Evolutionary conservation across 163 green algal species (phyloP).

Genomic region (Volvox carteri): DNA sequence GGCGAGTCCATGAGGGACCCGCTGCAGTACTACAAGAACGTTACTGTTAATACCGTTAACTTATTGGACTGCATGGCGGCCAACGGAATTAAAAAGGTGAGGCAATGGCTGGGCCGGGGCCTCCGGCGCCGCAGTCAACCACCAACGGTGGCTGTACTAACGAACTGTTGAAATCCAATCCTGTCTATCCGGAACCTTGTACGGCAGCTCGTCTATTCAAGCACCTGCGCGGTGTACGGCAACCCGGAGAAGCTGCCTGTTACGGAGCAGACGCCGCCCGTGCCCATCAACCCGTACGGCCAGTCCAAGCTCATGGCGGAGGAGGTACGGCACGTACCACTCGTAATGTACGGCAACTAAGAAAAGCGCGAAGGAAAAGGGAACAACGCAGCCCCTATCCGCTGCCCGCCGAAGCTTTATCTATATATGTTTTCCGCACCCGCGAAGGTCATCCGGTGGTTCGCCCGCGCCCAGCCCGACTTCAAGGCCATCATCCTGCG

Average conservation of each 20-base stretch:
- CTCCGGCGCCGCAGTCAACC: no score
- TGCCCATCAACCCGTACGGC: conserved; percentile 85
- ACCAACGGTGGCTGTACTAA: no score
- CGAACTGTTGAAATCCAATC: no score
- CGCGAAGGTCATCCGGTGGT: conserved; percentile 45
- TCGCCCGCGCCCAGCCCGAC: conserved; percentile 17
- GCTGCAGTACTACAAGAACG: conserved; percentile 85
- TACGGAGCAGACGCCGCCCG: conserved; percentile 72
- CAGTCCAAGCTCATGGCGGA: conserved; percentile 71
- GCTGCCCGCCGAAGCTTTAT: no score
- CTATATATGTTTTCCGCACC: no score
- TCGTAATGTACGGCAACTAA: no score
- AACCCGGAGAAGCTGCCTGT: conserved; percentile 79
- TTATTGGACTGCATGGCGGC: conserved; percentile 76
- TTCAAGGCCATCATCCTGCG: conserved; percentile 72
- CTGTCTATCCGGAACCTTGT: no score
- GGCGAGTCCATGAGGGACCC: conserved; percentile 81
- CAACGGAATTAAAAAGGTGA: conserved; percentile 58
- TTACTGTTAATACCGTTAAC: conserved; percentile 83
- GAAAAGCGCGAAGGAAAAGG: no score
- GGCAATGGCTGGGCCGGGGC: background rate
- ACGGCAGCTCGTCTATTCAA: conserved; percentile 71
- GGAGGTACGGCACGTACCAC: background rate
- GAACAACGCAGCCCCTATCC: no score
- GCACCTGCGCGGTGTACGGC: conserved; percentile 80